Evolutionary conservation across 202 grass and related monocot genomes (phyloP).

Genomic region (Digitaria exilis): DNA sequence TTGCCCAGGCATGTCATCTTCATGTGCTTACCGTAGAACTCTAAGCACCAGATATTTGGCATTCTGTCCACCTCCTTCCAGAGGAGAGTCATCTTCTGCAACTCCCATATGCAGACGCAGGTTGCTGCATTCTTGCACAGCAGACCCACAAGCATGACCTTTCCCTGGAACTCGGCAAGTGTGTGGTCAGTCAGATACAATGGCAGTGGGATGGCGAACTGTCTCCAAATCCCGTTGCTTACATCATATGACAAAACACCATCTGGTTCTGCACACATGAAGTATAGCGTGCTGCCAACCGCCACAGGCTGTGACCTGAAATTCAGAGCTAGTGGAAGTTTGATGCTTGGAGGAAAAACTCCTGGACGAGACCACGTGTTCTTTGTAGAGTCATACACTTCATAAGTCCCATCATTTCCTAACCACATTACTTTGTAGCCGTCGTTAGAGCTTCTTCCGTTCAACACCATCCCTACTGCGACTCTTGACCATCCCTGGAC

Average conservation of each 20-base stretch:
- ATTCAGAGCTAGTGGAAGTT: conserved; percentile 78
- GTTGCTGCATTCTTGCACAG: conserved; percentile 90
- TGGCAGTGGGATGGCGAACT: conserved; percentile 84
- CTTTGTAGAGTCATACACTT: conserved; percentile 74
- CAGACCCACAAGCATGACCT: conserved; percentile 85
- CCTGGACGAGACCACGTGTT: conserved; percentile 64
- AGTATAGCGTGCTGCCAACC: conserved; percentile 80
- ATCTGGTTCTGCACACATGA: conserved; percentile 90
- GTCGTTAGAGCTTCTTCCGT: conserved; percentile 48
- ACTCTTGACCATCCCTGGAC: conserved; percentile 84
- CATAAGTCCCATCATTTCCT: conserved; percentile 65
- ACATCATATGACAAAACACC: conserved; percentile 93
- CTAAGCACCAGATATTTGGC: conserved; percentile 99
- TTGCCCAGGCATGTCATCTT: conserved; percentile 97
- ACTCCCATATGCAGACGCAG: conserved; percentile 95
- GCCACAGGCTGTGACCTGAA: conserved; percentile 90
- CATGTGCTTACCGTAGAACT: conserved; percentile 97
- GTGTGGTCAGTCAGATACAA: conserved; percentile 73
- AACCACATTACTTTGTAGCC: conserved; percentile 97
- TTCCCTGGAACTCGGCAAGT: conserved; percentile 82
- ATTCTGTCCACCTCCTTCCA: conserved; percentile 99
- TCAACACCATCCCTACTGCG: conserved; percentile 82
- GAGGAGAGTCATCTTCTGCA: conserved; percentile 99
- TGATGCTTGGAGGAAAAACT: conserved; percentile 71
- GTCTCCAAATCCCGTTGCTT: conserved; percentile 73